Percentiles rank a stretch among this genome's conserved stretches.
Evolutionary conservation across 2,329 filamentous ascomycete genomes (phyloP).

Genomic region (Raffaelea ambrosiae): DNA sequence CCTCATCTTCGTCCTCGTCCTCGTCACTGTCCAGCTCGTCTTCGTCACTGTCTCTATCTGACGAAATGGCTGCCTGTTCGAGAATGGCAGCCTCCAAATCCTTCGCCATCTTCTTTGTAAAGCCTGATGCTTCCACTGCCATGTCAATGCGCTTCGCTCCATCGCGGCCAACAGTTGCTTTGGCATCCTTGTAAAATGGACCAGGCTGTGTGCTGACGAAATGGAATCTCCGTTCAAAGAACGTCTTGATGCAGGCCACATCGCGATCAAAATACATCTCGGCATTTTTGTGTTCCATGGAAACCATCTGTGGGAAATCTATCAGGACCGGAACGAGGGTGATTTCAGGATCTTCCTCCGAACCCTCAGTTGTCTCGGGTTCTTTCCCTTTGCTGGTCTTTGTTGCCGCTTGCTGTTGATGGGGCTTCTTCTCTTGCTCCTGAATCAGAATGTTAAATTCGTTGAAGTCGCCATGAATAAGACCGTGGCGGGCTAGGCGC

Average conservation of each 20-base stretch:
- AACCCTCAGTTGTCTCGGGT: constrained; percentile 13
- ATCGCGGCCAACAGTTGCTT: constrained; percentile 60
- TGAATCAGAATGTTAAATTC: constrained; percentile 98
- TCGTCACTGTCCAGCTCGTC: constrained; percentile 21
- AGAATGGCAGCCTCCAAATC: constrained; percentile 88
- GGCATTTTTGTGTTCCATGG: constrained; percentile 85
- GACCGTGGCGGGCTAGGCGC: constrained; percentile 70
- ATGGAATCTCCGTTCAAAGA: constrained; percentile 82
- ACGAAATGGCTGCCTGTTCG: constrained; percentile 52
- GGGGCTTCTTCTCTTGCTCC: constrained; percentile 61
- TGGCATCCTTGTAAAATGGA: constrained; percentile 77
- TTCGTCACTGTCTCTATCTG: constrained; percentile 19
- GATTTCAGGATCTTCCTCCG: background rate
- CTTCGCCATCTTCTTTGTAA: constrained; percentile 94
- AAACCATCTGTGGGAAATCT: constrained; percentile 98
- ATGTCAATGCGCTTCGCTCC: constrained; percentile 69
- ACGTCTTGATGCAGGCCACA: constrained; percentile 89
- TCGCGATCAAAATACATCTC: constrained; percentile 98
- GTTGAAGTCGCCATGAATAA: constrained; percentile 98
- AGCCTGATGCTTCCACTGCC: constrained; percentile 83
- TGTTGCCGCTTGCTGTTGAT: constrained; percentile 5
- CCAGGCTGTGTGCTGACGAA: constrained; percentile 77
- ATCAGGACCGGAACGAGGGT: constrained; percentile 73
- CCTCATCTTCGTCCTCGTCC: constrained; percentile 16
- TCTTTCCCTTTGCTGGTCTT: constrained; percentile 10